Evolutionary conservation across 148 eudicot genomes (phyloP).

Genomic region (Spergularia marina): DNA sequence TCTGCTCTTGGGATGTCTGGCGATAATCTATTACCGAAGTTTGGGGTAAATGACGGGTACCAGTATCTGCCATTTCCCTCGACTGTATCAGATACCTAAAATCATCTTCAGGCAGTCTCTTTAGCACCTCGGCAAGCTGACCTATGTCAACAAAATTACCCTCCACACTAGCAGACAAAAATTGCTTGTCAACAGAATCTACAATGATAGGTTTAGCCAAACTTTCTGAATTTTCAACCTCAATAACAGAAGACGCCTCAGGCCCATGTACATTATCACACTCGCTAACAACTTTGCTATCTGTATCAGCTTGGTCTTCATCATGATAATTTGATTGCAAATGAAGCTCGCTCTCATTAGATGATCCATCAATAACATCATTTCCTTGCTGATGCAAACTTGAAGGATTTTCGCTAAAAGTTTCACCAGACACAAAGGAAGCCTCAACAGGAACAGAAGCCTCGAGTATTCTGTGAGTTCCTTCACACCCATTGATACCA

Average conservation of each 20-base stretch:
- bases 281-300: slow-evolving; percentile 16
- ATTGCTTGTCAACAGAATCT: slow-evolving; percentile 13
- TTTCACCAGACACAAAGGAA: slow-evolving; percentile 15
- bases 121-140: slow-evolving; percentile 53
- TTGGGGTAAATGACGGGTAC: slow-evolving; percentile 19
- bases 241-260: slow-evolving; percentile 15
- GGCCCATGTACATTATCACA: not conserved
- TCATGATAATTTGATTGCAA: slow-evolving; percentile 12
- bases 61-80: slow-evolving; percentile 32
- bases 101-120: slow-evolving; percentile 52
- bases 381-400: slow-evolving; percentile 15
- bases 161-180: slow-evolving; percentile 30
- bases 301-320: slow-evolving; percentile 23
- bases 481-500: slow-evolving; percentile 28
- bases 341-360: slow-evolving; percentile 16
- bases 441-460: slow-evolving; percentile 25
- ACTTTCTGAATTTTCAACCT: slow-evolving; percentile 6
- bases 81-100: slow-evolving; percentile 46
- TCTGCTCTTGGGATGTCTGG: slow-evolving; percentile 58
- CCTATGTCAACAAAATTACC: slow-evolving; percentile 36
- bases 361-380: slow-evolving; percentile 20
- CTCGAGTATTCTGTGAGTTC: slow-evolving; percentile 23
- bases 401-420: slow-evolving; percentile 13
- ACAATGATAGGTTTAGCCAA: slow-evolving; percentile 17
- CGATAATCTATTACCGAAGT: slow-evolving; percentile 26